Evolutionary conservation across 495 filamentous ascomycete species (phyloP), one percentile per base, ranked within the genome.

Genomic region (Hypoxylon intermedium): DNA sequence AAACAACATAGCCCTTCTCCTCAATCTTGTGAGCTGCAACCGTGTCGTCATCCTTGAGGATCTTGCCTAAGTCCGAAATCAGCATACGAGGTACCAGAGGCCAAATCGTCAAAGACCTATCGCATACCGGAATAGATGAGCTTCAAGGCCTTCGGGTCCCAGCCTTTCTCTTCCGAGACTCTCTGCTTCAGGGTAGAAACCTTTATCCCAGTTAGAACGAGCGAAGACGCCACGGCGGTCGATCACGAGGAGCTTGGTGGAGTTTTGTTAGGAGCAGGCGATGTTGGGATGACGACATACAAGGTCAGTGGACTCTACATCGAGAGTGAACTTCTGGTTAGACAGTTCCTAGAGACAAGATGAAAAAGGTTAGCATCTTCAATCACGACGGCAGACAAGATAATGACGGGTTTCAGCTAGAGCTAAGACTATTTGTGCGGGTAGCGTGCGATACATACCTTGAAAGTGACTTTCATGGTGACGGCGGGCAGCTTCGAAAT

Each of bases 1-100:
- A 98, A 37, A 98, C 95, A 65, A 98, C 88, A 73, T 97, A 98
- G 19, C 94, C 94, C 83, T 98, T 98, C 83, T 98, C 94, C 77
- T 98, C 93, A 55, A 98, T 97, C 77, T 89, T 95, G 79, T 97
- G 97, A 4, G 89, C 90, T 72, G 92, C 92, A 63, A 98, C 88
- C 12, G 93, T 93, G 67, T 96, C 93, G 58, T 88, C 90, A 90
- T 98, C 94, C 76, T 96, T 90, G 57, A 98, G 82, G 60, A 98
- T 97, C 79, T 98, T 98, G 75, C 94, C 93, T 97, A 63, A 42
- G 13, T 20, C 12, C 7, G n/a, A 37, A 12, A 52, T 71, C 49
- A 71, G n/a, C n/a, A 46, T 43, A 65, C 23, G 58, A 31, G 48
- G 18, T 1, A n/a, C 13, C 16, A 13, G 5, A 12, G 11, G 9